Evolutionary conservation across 345 rosid genomes (phyloP).

Genomic region (Combretum micranthum): DNA sequence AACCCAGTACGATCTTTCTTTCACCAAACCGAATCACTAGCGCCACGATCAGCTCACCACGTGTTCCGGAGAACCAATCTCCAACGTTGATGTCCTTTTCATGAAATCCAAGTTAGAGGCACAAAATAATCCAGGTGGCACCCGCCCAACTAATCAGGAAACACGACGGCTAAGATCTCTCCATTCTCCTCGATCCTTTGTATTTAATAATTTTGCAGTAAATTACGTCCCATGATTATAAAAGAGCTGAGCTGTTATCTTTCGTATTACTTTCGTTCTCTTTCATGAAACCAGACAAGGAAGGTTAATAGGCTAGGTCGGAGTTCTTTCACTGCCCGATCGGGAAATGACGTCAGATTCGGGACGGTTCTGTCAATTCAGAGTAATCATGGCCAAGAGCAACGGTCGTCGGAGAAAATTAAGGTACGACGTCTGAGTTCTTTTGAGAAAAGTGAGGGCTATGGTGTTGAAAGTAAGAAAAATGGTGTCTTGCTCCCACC

Average conservation of each 20-base stretch:
- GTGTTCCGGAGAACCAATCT: not conserved
- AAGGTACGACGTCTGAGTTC: conserved; percentile 8
- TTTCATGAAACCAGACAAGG: too few relatives aligned
- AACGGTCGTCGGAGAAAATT: not conserved
- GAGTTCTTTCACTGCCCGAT: too few relatives aligned
- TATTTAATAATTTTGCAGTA: too few relatives aligned
- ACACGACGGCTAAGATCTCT: conserved; percentile 8
- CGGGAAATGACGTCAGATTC: not conserved
- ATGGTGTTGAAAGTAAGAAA: not conserved
- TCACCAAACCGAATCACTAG: too few relatives aligned
- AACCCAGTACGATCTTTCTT: too few relatives aligned
- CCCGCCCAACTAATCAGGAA: not conserved
- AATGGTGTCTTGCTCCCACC: too few relatives aligned
- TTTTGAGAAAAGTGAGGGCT: not conserved
- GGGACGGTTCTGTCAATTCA: not conserved
- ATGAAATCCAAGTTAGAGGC: not conserved
- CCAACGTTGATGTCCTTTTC: conserved; percentile 4
- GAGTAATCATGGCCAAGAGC: not conserved
- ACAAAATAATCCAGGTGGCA: conserved; percentile 2
- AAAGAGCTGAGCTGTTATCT: too few relatives aligned
- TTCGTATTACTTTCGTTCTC: too few relatives aligned
- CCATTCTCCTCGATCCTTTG: not conserved
- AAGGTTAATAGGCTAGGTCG: too few relatives aligned
- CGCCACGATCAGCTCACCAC: not conserved
- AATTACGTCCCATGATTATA: not conserved